phyloP scores from a whole-genome alignment of 352 stramenopile species.

The Phytophthora sp. region DNA sequence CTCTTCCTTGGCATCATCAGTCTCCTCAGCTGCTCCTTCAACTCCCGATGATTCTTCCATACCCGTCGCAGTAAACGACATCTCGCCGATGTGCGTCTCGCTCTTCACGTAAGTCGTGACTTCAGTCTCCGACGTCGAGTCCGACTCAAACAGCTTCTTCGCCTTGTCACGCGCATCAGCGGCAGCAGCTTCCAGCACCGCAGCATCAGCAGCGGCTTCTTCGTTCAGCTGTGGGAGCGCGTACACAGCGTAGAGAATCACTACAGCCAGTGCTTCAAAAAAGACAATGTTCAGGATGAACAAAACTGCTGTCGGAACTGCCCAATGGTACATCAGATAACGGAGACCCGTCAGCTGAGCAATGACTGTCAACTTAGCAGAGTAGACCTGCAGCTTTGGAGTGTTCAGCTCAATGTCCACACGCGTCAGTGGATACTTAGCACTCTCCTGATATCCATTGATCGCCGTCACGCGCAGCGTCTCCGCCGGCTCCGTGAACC shows the following conservation, averaged over 20 bases:
- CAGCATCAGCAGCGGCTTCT: constrained; percentile 25
- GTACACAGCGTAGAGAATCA: constrained; percentile 76
- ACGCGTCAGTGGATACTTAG: constrained; percentile 53
- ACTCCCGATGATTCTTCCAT: constrained; percentile 6
- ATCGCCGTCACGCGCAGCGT: constrained; percentile 57
- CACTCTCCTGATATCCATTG: constrained; percentile 73
- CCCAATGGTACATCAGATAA: constrained; percentile 91
- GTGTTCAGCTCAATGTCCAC: constrained; percentile 70
- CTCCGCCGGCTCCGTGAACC: constrained; percentile 64
- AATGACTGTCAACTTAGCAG: constrained; percentile 80
- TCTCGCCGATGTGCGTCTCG: constrained; percentile 36
- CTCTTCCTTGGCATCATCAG: constrained; percentile 26
- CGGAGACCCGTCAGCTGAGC: constrained; percentile 80
- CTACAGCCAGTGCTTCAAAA: constrained; percentile 63
- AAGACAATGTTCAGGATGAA: constrained; percentile 85
- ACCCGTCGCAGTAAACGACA: constrained; percentile 21
- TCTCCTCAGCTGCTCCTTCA: constrained; percentile 1
- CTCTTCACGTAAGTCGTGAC: constrained; percentile 41
- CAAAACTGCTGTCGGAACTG: constrained; percentile 66
- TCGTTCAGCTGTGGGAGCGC: constrained; percentile 47
- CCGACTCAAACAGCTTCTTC: constrained; percentile 29
- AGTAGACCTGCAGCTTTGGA: constrained; percentile 72
- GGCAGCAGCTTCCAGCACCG: constrained; percentile 29
- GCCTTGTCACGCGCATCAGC: constrained; percentile 34
- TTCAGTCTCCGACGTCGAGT: constrained; percentile 21